phyloP scores from a whole-genome alignment of 1,284 basidiomycete genomes.

The Ustilago bromivora region DNA sequence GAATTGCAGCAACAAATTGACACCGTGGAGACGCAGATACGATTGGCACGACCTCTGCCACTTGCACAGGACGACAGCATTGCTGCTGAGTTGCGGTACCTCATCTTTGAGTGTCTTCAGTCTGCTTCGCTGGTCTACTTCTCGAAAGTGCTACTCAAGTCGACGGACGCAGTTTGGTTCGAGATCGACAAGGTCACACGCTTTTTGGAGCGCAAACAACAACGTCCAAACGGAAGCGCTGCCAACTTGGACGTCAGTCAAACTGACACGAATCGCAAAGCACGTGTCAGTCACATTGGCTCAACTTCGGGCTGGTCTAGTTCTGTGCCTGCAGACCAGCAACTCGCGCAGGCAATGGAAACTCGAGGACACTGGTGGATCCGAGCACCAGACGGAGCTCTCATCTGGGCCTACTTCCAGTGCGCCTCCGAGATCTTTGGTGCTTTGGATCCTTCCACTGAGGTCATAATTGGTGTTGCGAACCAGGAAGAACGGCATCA shows the following conservation, averaged over 20 bases:
- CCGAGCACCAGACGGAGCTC: slow-evolving; percentile 21
- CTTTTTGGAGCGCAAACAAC: slow-evolving; percentile 28
- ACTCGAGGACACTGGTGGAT: slow-evolving; percentile 28
- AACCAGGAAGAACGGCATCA: neutral
- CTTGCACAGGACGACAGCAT: slow-evolving; percentile 29
- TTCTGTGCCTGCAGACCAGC: neutral
- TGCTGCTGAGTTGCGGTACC: slow-evolving; percentile 32
- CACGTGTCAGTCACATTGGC: neutral
- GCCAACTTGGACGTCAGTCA: neutral
- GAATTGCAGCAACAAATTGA: slow-evolving; percentile 18
- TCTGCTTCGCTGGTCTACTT: slow-evolving; percentile 28
- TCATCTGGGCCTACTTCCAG: slow-evolving; percentile 33
- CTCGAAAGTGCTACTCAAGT: slow-evolving; percentile 20
- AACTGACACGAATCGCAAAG: neutral
- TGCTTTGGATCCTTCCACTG: slow-evolving; percentile 8
- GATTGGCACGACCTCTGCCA: slow-evolving; percentile 16
- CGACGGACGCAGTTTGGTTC: slow-evolving; percentile 24
- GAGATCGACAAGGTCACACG: slow-evolving; percentile 28
- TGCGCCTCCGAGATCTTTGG: slow-evolving; percentile 29
- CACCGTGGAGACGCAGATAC: slow-evolving; percentile 26
- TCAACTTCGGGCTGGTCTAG: neutral
- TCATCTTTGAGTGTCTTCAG: slow-evolving; percentile 31
- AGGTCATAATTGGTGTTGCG: neutral
- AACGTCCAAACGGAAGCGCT: neutral
- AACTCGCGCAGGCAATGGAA: slow-evolving; percentile 19